Conservation (phyloP, 2,329 filamentous ascomycete species). For the Scytalidium lignicola region DNA sequence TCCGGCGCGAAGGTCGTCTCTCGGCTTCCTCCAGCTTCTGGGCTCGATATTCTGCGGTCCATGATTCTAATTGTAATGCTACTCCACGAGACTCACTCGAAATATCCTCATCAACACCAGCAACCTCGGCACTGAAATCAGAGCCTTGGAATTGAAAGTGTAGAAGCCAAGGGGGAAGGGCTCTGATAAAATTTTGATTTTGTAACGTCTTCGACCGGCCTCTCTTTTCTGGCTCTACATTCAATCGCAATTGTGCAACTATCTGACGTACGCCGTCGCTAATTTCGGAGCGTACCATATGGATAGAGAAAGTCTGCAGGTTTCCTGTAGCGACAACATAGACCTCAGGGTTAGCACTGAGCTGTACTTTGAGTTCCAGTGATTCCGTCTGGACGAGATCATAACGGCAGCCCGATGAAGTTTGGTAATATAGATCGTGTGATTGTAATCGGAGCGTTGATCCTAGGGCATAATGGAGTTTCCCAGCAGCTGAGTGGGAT, state of each 20-base stretch:
- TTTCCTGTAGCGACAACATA: slow-evolving; percentile 75
- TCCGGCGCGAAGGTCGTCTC: slow-evolving; percentile 55
- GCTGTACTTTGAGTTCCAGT: slow-evolving; percentile 78
- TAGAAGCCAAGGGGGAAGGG: slow-evolving; percentile 76
- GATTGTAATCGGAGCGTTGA: slow-evolving; percentile 79
- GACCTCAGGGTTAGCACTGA: slow-evolving; percentile 81
- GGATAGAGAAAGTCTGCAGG: slow-evolving; percentile 81
- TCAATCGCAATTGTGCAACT: slow-evolving; percentile 71
- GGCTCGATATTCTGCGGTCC: slow-evolving; percentile 83
- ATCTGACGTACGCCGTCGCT: slow-evolving; percentile 90
- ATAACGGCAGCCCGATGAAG: slow-evolving; percentile 73
- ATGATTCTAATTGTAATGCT: slow-evolving; percentile 80
- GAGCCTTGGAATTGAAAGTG: slow-evolving; percentile 80
- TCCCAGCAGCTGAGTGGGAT: slow-evolving; percentile 81
- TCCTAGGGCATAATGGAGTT: slow-evolving; percentile 80
- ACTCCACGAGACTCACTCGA: slow-evolving; percentile 78
- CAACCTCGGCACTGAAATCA: slow-evolving; percentile 86
- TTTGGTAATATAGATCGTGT: slow-evolving; percentile 93
- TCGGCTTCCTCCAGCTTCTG: slow-evolving; percentile 65
- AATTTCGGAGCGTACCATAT: slow-evolving; percentile 88
- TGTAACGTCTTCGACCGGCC: slow-evolving; percentile 41
- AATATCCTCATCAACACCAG: slow-evolving; percentile 79
- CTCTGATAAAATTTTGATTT: slow-evolving; percentile 67
- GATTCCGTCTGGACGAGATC: slow-evolving; percentile 84
- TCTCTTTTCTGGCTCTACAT: slow-evolving; percentile 60